Conservation (phyloP, 768 basidiomycete species). For the Dentipellis sp. region DNA sequence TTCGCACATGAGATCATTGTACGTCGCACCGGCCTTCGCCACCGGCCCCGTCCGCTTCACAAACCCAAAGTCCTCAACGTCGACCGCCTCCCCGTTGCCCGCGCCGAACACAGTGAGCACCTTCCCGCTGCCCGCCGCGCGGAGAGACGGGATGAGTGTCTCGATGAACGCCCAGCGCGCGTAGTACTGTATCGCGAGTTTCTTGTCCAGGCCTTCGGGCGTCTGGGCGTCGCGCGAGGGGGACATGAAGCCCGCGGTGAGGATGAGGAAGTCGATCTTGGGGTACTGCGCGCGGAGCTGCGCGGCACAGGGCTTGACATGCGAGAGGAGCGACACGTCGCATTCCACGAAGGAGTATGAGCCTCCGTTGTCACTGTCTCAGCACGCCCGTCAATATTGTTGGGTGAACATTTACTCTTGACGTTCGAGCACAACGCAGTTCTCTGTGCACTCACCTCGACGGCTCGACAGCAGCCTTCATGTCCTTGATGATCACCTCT, state of each 20-base stretch:
- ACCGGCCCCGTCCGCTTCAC: not conserved
- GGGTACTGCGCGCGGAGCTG: not conserved
- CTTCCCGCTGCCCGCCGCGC: not conserved
- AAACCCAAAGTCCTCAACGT: not conserved
- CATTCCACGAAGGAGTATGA: not conserved
- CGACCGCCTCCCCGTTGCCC: not conserved
- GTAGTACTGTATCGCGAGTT: not conserved
- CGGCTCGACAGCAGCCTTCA: not conserved
- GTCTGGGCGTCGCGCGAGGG: not conserved
- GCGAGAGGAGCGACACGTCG: not conserved
- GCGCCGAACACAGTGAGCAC: not conserved
- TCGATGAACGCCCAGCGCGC: not conserved
- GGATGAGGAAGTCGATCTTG: not conserved
- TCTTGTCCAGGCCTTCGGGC: not conserved
- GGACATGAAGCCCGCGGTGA: not conserved
- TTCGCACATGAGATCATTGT: not conserved
- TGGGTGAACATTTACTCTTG: too few species aligned
- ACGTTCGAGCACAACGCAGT: too few species aligned
- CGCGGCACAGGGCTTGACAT: not conserved
- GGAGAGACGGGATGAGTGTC: not conserved
- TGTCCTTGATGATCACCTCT: conserved; percentile 31
- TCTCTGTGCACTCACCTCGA: too few species aligned
- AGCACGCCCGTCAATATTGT: too few species aligned
- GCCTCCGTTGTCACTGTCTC: not conserved
- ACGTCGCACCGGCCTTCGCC: not conserved